Percentiles rank a stretch among this genome's conserved stretches.
These are phyloP conservation scores for Lolium rigidum DNA, from an alignment of 176 grass and related monocot species.

Conservation along the genomic window DNA sequence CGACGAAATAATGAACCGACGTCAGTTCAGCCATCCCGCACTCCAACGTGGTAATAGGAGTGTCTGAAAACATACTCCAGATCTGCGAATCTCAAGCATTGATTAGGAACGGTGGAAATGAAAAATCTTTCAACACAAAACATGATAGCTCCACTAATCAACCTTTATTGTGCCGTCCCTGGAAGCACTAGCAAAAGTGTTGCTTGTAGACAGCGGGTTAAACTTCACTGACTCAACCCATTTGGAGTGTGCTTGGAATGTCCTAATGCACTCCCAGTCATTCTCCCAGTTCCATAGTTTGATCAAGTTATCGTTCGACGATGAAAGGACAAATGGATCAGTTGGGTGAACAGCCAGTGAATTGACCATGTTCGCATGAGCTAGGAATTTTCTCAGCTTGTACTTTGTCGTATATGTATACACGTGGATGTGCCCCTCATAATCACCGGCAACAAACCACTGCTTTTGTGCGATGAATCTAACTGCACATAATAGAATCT, in stretches of 20 bases:
- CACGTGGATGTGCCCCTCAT: conserved; percentile 51
- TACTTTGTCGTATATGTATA: conserved; percentile 42
- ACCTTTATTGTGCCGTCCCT: conserved; percentile 64
- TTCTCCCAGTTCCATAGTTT: conserved; percentile 75
- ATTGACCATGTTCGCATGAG: conserved; percentile 13
- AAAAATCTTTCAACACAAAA: neutral
- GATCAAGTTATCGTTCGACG: conserved; percentile 58
- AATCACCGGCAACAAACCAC: conserved; percentile 58
- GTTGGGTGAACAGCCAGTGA: conserved; percentile 62
- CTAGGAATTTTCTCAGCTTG: conserved; percentile 48
- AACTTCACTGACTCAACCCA: conserved; percentile 49
- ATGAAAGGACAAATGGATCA: conserved; percentile 55
- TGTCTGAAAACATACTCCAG: conserved; percentile 55
- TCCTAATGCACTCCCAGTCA: conserved; percentile 54
- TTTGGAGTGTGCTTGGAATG: neutral
- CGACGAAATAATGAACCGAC: neutral
- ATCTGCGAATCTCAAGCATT: conserved; percentile 42
- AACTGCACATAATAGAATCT: neutral
- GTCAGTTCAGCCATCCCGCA: neutral
- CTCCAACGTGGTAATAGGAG: conserved; percentile 43
- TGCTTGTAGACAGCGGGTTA: conserved; percentile 49
- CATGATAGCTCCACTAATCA: neutral
- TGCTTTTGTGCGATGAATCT: conserved; percentile 53
- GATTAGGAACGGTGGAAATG: neutral
- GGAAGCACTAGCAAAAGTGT: conserved; percentile 63